A percentile compares a stretch with the other conserved stretches of the same genome.
Conservation (phyloP, 2,329 filamentous ascomycete genomes). For the Hymenoscyphus repandus region DNA sequence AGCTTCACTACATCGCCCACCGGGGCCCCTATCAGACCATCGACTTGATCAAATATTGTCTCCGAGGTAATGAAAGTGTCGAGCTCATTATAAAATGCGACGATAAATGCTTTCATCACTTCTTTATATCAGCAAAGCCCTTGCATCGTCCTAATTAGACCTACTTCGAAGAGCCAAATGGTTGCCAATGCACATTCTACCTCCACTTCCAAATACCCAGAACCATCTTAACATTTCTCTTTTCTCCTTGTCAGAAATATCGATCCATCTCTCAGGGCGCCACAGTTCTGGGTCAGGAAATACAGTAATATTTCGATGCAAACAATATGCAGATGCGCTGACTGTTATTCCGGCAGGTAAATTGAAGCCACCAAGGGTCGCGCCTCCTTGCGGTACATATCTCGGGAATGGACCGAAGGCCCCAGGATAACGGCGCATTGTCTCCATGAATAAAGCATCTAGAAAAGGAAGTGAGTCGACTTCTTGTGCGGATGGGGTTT, state of each 20-base stretch:
- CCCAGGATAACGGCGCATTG: slow-evolving; percentile 48
- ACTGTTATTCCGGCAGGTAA: slow-evolving; percentile 46
- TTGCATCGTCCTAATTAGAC: slow-evolving; percentile 11
- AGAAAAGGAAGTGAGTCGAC: slow-evolving; percentile 46
- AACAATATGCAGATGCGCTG: slow-evolving; percentile 43
- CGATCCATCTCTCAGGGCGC: slow-evolving; percentile 40
- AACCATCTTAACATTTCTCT: slow-evolving; percentile 47
- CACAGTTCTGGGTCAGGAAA: slow-evolving; percentile 45
- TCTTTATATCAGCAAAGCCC: not conserved
- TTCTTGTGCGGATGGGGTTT: slow-evolving; percentile 31
- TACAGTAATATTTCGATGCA: slow-evolving; percentile 45
- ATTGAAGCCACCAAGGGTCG: slow-evolving; percentile 6
- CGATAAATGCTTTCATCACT: not conserved
- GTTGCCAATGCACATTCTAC: slow-evolving; percentile 60
- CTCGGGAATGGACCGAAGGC: slow-evolving; percentile 46
- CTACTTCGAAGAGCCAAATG: slow-evolving; percentile 55
- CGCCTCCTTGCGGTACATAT: not conserved
- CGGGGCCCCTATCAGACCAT: not conserved
- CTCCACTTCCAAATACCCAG: slow-evolving; percentile 62
- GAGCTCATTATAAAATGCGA: not conserved
- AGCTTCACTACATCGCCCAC: not conserved
- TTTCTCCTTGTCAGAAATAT: slow-evolving; percentile 31
- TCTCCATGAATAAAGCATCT: slow-evolving; percentile 51
- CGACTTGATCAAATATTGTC: not conserved
- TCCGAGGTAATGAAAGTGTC: not conserved